A percentile compares a stretch with the other conserved stretches of the same genome.
phyloP scores from a whole-genome alignment of 2,329 filamentous ascomycete genomes.

The Chrysosporium keratinophilum region DNA sequence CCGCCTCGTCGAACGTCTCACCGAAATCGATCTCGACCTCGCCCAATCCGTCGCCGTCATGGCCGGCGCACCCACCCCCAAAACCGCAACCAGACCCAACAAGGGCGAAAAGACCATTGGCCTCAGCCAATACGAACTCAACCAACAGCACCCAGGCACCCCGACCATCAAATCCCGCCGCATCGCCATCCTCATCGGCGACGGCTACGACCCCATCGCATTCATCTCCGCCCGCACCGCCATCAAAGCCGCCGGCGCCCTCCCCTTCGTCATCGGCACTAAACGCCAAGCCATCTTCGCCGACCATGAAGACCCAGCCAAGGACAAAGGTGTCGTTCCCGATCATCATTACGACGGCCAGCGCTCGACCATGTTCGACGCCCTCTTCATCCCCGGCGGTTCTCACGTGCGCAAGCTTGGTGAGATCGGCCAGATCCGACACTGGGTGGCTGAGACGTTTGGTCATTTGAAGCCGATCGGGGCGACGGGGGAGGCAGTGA shows the following conservation, averaged over 20 bases:
- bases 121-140: constrained; percentile 63
- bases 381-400: constrained; percentile 59
- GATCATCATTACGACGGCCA: constrained; percentile 72
- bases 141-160: constrained; percentile 56
- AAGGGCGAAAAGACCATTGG: constrained; percentile 57
- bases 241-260: constrained; percentile 50
- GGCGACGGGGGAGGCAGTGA: constrained; percentile 61
- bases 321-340: constrained; percentile 40
- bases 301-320: constrained; percentile 41
- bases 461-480: constrained; percentile 72
- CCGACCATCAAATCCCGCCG: constrained; percentile 58
- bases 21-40: constrained; percentile 61
- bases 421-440: constrained; percentile 60
- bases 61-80: constrained; percentile 51
- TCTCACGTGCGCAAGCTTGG: constrained; percentile 49
- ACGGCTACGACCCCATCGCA: constrained; percentile 42
- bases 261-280: constrained; percentile 60
- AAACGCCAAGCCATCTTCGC: constrained; percentile 57
- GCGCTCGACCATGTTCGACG: constrained; percentile 67
- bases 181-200: constrained; percentile 44
- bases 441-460: constrained; percentile 72
- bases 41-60: constrained; percentile 59
- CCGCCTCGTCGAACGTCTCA: constrained; percentile 55
- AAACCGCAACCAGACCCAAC: constrained; percentile 46
- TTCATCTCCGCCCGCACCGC: constrained; percentile 57